Conservation (phyloP, 495 filamentous ascomycete genomes). For the Talaromyces proteolyticus region DNA sequence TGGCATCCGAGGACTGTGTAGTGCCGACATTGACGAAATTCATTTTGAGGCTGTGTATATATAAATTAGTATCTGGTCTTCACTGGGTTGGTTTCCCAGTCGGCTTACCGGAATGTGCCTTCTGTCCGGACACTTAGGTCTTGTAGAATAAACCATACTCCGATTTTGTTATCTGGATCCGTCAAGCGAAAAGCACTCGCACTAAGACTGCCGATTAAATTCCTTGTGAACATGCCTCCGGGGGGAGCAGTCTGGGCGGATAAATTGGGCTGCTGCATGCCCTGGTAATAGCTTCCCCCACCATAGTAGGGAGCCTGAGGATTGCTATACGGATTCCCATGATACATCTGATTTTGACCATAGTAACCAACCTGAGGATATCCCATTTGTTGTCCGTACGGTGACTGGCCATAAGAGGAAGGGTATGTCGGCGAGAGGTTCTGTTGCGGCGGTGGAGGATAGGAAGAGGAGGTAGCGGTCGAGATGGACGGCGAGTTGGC, state of each 20-base stretch:
- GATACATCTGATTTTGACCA: conserved; percentile 25
- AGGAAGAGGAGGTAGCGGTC: conserved; percentile 72
- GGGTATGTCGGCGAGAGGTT: conserved; percentile 32
- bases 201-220: conserved; percentile 88
- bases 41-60: conserved; percentile 53
- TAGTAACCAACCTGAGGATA: conserved; percentile 39
- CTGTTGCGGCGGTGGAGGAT: conserved; percentile 51
- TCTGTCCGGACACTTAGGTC: conserved; percentile 93
- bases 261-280: conserved; percentile 25
- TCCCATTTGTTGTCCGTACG: conserved; percentile 31
- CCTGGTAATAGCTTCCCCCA: not conserved
- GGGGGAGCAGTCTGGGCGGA: conserved; percentile 44
- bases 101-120: conserved; percentile 74
- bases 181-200: conserved; percentile 85
- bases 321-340: conserved; percentile 37
- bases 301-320: conserved; percentile 12
- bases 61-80: not conserved
- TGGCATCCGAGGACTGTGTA: conserved; percentile 22
- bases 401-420: conserved; percentile 25
- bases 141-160: conserved; percentile 96
- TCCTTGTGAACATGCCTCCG: conserved; percentile 91
- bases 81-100: conserved; percentile 6
- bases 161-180: conserved; percentile 76
- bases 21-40: conserved; percentile 81
- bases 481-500: conserved; percentile 86